A percentile compares a stretch with the other conserved stretches of the same genome.
Conservation (phyloP, 768 basidiomycete genomes). For the Psilocybe cyanescens region DNA sequence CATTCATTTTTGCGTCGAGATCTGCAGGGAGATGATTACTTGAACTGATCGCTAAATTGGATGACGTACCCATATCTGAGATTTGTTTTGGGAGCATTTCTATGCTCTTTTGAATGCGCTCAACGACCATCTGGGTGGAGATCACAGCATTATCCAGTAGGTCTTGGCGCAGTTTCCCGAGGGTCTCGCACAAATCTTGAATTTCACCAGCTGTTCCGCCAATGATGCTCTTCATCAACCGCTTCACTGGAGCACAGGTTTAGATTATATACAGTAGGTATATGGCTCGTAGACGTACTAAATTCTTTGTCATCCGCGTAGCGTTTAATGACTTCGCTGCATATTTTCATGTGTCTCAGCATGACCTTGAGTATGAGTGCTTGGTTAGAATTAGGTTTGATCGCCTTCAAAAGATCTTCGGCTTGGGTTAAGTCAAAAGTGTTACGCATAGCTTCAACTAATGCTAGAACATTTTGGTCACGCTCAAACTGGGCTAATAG, state of each 20-base stretch:
- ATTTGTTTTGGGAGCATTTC: neutral
- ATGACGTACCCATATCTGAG: conserved; percentile 1
- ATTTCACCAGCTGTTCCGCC: neutral
- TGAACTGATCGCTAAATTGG: neutral
- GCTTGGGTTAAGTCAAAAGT: conserved; percentile 1
- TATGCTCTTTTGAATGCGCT: neutral
- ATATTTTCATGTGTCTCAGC: neutral
- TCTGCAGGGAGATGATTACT: neutral
- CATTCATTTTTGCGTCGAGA: conserved; percentile 2
- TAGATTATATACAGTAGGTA: neutral
- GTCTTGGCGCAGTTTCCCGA: neutral
- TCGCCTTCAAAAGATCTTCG: neutral
- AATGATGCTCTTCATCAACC: neutral
- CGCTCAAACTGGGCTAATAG: neutral
- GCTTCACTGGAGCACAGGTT: neutral
- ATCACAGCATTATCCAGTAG: neutral
- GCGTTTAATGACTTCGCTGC: neutral
- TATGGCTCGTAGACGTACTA: neutral
- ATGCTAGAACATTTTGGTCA: neutral
- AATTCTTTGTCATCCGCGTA: neutral
- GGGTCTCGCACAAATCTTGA: neutral
- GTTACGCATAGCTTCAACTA: neutral
- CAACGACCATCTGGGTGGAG: conserved; percentile 1
- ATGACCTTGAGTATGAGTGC: neutral
- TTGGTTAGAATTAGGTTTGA: conserved; percentile 4